These are phyloP conservation scores for Phytophthora sansomeana DNA, from an alignment of 352 stramenopile genomes.

Conservation along the genomic window DNA sequence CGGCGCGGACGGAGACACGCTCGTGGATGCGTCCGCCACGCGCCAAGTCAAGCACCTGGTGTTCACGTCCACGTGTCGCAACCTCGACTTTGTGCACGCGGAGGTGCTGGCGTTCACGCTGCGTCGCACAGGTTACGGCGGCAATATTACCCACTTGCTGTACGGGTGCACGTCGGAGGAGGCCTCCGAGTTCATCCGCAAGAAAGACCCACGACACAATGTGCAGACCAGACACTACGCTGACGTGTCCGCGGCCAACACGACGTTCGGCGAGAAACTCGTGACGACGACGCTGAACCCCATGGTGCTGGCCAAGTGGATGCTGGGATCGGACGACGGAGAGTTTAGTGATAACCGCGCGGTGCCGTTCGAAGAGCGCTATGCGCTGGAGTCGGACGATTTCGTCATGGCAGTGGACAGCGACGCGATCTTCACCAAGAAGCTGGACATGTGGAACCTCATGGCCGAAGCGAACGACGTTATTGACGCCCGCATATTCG, in stretches of 20 bases:
- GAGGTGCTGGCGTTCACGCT: conserved; percentile 78
- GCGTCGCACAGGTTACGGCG: conserved; percentile 58
- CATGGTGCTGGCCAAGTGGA: conserved; percentile 62
- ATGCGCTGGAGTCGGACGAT: conserved; percentile 54
- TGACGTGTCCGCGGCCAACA: conserved; percentile 34
- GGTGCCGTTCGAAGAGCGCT: conserved; percentile 42
- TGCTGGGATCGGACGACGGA: conserved; percentile 42
- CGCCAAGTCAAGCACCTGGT: conserved; percentile 68
- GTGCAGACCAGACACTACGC: conserved; percentile 61
- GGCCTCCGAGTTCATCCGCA: conserved; percentile 43
- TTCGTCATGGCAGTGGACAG: conserved; percentile 85
- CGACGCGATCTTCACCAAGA: conserved; percentile 86
- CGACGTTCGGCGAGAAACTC: conserved; percentile 64
- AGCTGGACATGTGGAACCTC: conserved; percentile 76
- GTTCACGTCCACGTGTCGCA: conserved; percentile 79
- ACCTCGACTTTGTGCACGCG: conserved; percentile 68
- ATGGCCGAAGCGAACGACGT: conserved; percentile 71
- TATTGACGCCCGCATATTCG: conserved; percentile 66
- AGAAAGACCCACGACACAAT: conserved; percentile 58
- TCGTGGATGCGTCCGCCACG: conserved; percentile 46
- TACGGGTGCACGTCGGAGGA: conserved; percentile 69
- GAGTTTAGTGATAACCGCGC: conserved; percentile 19
- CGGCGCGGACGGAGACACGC: conserved; percentile 29
- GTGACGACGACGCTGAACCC: conserved; percentile 74
- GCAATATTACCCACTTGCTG: conserved; percentile 73